These are phyloP conservation scores for Silybum marianum DNA, from an alignment of 129 eudicot species.

Conservation along the genomic window DNA sequence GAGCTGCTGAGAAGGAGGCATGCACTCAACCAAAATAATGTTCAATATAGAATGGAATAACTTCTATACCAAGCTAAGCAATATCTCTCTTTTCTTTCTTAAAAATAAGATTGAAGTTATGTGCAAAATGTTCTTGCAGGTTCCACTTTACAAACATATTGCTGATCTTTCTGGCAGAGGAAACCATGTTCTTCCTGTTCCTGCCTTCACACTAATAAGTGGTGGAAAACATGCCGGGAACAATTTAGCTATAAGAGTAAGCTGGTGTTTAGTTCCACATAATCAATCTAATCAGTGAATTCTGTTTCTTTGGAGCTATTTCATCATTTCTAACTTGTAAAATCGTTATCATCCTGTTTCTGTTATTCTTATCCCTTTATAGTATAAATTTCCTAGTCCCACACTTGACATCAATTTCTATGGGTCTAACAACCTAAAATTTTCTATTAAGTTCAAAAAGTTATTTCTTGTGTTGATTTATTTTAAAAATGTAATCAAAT, in stretches of 20 bases:
- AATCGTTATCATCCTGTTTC: neutral
- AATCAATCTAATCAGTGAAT: neutral
- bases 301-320: neutral
- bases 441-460: neutral
- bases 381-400: slow-evolving; percentile 2
- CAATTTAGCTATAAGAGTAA: slow-evolving; percentile 71
- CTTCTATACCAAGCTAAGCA: neutral
- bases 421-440: neutral
- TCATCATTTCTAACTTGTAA: neutral
- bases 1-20: slow-evolving; percentile 97
- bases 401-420: neutral
- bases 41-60: slow-evolving; percentile 8
- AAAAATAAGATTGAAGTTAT: neutral
- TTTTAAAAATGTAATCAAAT: slow-evolving; percentile 13
- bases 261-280: slow-evolving; percentile 16
- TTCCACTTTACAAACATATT: slow-evolving; percentile 84
- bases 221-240: slow-evolving; percentile 95
- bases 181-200: slow-evolving; percentile 68
- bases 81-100: neutral
- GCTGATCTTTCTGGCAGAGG: slow-evolving; percentile 88
- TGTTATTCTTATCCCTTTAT: neutral
- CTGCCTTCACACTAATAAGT: slow-evolving; percentile 81
- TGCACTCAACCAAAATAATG: neutral
- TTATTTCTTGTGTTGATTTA: slow-evolving; percentile 1
- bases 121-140: slow-evolving; percentile 42